Base-by-base conservation (phyloP, 2,329 filamentous ascomycete genomes). In the Simplicillium aogashimaense region DNA sequence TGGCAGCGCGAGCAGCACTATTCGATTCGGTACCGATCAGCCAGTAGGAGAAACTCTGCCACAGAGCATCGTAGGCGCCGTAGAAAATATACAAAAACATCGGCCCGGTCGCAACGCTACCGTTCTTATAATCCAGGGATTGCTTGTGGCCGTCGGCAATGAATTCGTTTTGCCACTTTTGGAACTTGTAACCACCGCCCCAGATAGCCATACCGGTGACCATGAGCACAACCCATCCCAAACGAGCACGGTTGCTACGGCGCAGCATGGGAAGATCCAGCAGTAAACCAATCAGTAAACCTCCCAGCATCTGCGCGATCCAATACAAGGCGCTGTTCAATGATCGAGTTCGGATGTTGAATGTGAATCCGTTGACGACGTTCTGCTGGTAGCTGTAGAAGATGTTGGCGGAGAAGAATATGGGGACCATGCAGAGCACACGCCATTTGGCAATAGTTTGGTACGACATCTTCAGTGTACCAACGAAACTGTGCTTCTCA, bases 41-140 rank as follows among this genome's bases (percentile, higher is more conserved):
- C 77, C 77, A 82, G 63, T 82, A 81, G 38, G 76, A 74, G 46
- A 65, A 72, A 3, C 72, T 75, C 55, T 83, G 79, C 77, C 77
- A 83, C 14, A 78, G 66, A 2, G 79, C 76, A 53, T 84, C 81
- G 51, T 78, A 81, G 45, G 76, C 70, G 32, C 81, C 80, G 53
- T 83, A 84, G 59, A 81, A 82, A 54, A 83, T 78, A 63, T 83
- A 83, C 12, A 84, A 62, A 50, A 83, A 75, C 50, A 84, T 80
- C 9, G 79, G 78, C 0, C 78, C 79, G 6, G 69, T 66, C 38
- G 73, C 80, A 32, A 69, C 62, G 32, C 56, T 46, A 30, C 66
- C 69, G 28, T 64, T 50, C 10, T 57, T 67, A 45, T 65, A 73
- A 50, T 73, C 69, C 41, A 72, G 54, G 38, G 67, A 60, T 40